A percentile compares a stretch with the other conserved stretches of the same genome.
phyloP scores from a whole-genome alignment of 805 yeast genomes.

The Phaffomyces thermotolerans region DNA sequence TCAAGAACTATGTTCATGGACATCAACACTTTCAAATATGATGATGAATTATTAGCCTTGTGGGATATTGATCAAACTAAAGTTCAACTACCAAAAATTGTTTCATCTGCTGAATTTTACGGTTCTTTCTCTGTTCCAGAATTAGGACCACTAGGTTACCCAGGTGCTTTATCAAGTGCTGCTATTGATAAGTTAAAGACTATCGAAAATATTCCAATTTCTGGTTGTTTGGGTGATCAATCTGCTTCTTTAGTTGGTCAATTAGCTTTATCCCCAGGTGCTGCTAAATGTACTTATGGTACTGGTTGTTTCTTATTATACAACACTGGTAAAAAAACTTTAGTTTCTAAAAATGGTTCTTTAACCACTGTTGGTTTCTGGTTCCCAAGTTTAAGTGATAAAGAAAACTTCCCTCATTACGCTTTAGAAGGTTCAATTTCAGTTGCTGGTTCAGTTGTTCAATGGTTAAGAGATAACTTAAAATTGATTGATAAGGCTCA shows the following conservation, averaged over 20 bases:
- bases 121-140: slow-evolving; percentile 66
- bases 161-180: slow-evolving; percentile 41
- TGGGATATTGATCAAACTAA: slow-evolving; percentile 71
- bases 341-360: slow-evolving; percentile 72
- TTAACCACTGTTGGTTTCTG: slow-evolving; percentile 87
- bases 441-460: slow-evolving; percentile 90
- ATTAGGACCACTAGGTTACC: slow-evolving; percentile 43
- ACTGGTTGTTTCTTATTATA: slow-evolving; percentile 89
- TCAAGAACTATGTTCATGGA: slow-evolving; percentile 88
- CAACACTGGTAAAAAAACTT: slow-evolving; percentile 72
- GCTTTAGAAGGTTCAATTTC: slow-evolving; percentile 96
- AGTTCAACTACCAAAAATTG: slow-evolving; percentile 67
- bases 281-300: slow-evolving; percentile 93
- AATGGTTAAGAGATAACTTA: slow-evolving; percentile 90
- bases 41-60: slow-evolving; percentile 62
- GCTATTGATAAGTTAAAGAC: slow-evolving; percentile 43
- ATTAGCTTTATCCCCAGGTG: slow-evolving; percentile 73
- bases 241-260: slow-evolving; percentile 92
- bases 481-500: slow-evolving; percentile 73
- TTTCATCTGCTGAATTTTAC: slow-evolving; percentile 69
- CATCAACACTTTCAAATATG: slow-evolving; percentile 67
- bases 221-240: slow-evolving; percentile 93
- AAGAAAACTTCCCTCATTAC: slow-evolving; percentile 57
- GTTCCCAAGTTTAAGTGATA: slow-evolving; percentile 57
- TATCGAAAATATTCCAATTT: slow-evolving; percentile 61